phyloP scores from a whole-genome alignment of 176 grass and related monocot genomes.

The Lolium rigidum region DNA sequence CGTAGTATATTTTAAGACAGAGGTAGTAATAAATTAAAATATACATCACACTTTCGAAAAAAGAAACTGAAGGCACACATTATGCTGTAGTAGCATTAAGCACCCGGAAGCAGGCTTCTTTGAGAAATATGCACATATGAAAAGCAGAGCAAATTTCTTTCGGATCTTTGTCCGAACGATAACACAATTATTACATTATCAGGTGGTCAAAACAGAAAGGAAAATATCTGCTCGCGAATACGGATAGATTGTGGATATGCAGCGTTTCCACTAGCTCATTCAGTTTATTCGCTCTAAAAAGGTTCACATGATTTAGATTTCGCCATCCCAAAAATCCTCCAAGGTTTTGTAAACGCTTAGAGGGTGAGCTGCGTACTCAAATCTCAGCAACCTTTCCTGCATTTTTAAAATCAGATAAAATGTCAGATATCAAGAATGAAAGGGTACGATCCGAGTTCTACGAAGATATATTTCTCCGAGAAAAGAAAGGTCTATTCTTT shows the following conservation, averaged over 20 bases:
- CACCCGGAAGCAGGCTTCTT: no score
- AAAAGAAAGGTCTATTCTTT: background rate
- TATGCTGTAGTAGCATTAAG: no score
- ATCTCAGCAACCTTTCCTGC: conserved; percentile 44
- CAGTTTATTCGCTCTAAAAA: background rate
- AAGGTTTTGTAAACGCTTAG: conserved; percentile 48
- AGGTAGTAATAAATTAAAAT: no score
- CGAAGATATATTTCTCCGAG: background rate
- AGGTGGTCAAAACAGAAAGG: no score
- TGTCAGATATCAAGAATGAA: conserved; percentile 11
- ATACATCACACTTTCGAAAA: no score
- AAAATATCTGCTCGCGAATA: no score
- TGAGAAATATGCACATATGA: no score
- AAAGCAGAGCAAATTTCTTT: no score
- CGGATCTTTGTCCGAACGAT: no score
- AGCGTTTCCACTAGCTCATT: background rate
- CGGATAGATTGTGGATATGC: background rate
- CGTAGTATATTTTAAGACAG: no score
- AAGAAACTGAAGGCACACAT: no score
- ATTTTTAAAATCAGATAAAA: conserved; percentile 23
- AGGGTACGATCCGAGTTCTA: background rate
- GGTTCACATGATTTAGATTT: conserved; percentile 43
- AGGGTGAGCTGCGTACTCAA: conserved; percentile 26
- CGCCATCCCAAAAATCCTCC: conserved; percentile 69
- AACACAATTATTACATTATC: no score